Evolutionary conservation across 2,329 filamentous ascomycete genomes (phyloP).

Genomic region (Blastomyces gilchristii): DNA sequence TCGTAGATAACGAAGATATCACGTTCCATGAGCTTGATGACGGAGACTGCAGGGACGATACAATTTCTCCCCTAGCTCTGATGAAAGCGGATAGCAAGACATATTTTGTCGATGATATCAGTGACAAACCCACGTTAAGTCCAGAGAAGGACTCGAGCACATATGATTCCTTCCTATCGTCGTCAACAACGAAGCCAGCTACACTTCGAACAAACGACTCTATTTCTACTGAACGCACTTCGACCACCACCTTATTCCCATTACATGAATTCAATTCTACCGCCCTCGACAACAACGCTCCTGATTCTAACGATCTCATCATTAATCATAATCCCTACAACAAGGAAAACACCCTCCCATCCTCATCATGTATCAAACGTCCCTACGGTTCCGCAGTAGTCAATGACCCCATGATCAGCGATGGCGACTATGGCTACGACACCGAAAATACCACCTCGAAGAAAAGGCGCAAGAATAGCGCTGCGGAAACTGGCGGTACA

Average conservation of each 20-base stretch:
- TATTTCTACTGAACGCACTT: neutral
- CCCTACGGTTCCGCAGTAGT: neutral
- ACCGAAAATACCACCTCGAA: neutral
- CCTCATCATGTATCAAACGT: neutral
- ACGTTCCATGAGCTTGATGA: neutral
- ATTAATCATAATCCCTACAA: neutral
- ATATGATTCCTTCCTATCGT: neutral
- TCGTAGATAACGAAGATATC: neutral
- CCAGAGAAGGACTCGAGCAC: neutral
- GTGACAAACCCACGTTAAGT: neutral
- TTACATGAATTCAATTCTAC: neutral
- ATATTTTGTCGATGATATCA: neutral
- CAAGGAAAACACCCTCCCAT: neutral
- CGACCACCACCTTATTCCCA: neutral
- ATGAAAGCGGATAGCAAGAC: neutral
- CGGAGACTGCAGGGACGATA: neutral
- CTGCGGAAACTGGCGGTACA: neutral
- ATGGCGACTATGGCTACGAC: neutral
- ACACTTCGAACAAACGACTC: neutral
- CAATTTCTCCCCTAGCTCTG: neutral
- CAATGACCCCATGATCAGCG: neutral
- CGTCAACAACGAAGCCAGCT: neutral
- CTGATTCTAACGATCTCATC: neutral
- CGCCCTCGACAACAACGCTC: neutral
- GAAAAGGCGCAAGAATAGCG: neutral